Evolutionary conservation across 257 asterid species (phyloP), one percentile per base, ranked within the genome.

Genomic region (Solanum clarkiae): DNA sequence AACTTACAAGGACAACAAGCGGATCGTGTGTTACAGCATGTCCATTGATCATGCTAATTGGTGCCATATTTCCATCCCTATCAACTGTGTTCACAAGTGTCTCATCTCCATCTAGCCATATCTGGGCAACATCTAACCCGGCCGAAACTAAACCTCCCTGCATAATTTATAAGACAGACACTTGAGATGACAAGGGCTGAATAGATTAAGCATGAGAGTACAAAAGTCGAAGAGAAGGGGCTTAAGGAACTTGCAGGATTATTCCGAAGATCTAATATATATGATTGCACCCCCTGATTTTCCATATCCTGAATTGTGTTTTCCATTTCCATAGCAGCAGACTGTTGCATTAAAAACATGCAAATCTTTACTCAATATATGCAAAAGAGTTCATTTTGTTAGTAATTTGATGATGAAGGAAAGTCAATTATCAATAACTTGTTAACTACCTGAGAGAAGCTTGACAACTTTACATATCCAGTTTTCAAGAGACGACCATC

Each of bases 41-140:
- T 18, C 99, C 99, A 70, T 92, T 86, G 11, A 88, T 89, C 95
- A 96, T 91, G 92, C 82, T 93, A 80, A 96, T 96, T 49, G 98
- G 97, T 15, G 90, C 63, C 95, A 93, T 89, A 85, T 90, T 92
- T 14, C 99, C 98, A 2, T 91, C 91, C 83, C 99, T 91, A 66
- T 96, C 99, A 18, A 94, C 89, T 40, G 98, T 94, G 94, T 94
- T 96, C 57, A 96, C 99, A 44, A 96, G 94, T 26, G 97, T 96
- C 88, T 90, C 98, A 8, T 91, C 91, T 15, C 99, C 99, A 13
- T 96, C 98, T 4, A 96, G 92, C 99, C 99, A 96, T 75, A 96
- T 91, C 85, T 93, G 96, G 85, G 99, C 99, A 82, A 96, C 98
- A 86, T 96, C 99, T n/a, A 96, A 94, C 51, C 99, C 99, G 56